These are phyloP conservation scores for Yarrowia divulgata DNA, from an alignment of 805 yeast genomes.

Conservation along the genomic window DNA sequence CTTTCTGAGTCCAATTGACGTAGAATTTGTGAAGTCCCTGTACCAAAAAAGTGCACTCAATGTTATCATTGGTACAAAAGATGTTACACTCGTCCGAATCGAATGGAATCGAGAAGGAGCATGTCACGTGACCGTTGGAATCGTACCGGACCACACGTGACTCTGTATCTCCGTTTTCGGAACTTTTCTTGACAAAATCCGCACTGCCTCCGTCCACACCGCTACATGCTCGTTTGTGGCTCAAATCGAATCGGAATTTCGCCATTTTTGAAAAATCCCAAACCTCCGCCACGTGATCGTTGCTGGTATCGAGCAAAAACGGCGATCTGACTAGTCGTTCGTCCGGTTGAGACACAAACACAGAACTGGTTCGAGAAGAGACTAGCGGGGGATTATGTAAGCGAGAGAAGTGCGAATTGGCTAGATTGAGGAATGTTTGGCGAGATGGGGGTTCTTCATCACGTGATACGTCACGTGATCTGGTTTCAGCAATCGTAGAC, in stretches of 20 bases:
- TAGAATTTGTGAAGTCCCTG: conserved; percentile 17
- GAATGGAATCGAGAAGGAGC: background rate
- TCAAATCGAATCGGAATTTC: conserved; percentile 1
- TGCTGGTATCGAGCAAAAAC: background rate
- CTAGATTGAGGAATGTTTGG: background rate
- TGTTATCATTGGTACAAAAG: conserved; percentile 4
- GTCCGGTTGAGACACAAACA: background rate
- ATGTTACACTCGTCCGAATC: conserved; percentile 1
- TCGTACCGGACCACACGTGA: too few relatives aligned
- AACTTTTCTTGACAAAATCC: background rate
- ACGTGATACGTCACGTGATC: background rate
- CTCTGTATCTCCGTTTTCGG: too few relatives aligned
- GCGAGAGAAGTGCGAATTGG: background rate
- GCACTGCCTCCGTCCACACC: conserved; percentile 2
- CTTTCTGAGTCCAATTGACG: background rate
- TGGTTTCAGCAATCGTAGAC: background rate
- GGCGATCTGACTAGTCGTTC: background rate
- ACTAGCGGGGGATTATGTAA: background rate
- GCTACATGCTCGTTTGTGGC: background rate
- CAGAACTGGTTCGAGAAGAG: background rate
- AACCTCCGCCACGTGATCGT: background rate
- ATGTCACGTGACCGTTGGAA: background rate
- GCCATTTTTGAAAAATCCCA: conserved; percentile 15
- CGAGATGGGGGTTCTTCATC: too few relatives aligned
- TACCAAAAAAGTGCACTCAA: conserved; percentile 11